Base-by-base conservation (phyloP, 73 alveolate genomes). In the Symbiodinium pilosum region DNA sequence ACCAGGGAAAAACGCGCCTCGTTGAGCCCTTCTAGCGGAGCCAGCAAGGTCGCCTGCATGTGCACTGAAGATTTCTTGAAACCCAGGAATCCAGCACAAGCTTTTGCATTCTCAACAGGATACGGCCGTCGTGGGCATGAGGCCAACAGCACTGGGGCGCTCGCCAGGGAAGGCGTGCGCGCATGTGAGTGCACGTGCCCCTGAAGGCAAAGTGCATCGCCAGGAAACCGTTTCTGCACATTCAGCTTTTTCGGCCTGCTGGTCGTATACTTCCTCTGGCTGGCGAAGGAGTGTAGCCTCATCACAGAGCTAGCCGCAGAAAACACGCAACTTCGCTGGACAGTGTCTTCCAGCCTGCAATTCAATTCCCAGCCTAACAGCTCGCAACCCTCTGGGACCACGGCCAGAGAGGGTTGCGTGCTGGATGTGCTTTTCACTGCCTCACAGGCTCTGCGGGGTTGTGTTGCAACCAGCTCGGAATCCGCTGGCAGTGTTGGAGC, bases 231-330 rank as follows among this genome's bases (percentile, higher is more conserved):
- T 9, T 24, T 47, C 14, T 6, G 59, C 59, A 14, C 14, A 9
- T 47, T 47, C 59, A 47, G 59, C 21, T 14, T 47, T 47, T n/a
- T n/a, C 0, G 81, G 81, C 81, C 81, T 64, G 81, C 81, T 20
- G 81, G 81, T 64, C 81, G 30, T 64, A 64, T 20, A 64, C 81
- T n/a, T 64, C 81, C 81, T 64, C 81, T 24, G 81, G 81, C 81
- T 64, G 81, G 39, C 81, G 81, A 26, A 64, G 39, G 39, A 64
- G 81, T 2, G 81, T 28, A 20, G 38, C 81, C 81, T 64, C 81
- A 64, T 26, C 20, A 54, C 4, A 30, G 73, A 54, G 26, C 73
- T 54, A n/a, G n/a, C n/a, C n/a, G n/a, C n/a, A n/a, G n/a, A n/a
- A n/a, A n/a, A n/a, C n/a, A n/a, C n/a, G n/a, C n/a, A n/a, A n/a